These are phyloP conservation scores for Apostasia ramifera DNA, from an alignment of 106 monocot genomes.

Conservation along the genomic window DNA sequence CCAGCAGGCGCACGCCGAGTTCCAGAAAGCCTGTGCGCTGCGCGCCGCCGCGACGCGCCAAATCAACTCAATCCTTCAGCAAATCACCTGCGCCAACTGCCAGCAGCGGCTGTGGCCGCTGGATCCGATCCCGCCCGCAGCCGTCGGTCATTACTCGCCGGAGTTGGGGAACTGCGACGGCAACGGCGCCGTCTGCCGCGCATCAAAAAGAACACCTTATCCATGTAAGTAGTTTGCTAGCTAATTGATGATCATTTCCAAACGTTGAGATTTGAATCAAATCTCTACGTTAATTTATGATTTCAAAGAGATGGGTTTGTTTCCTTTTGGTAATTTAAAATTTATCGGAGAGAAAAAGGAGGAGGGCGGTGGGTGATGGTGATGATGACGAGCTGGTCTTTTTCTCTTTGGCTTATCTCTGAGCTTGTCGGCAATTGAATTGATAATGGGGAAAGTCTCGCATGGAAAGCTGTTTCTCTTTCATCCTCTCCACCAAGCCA, in stretches of 20 bases:
- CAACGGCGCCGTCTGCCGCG: neutral
- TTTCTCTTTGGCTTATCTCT: slow-evolving; percentile 1
- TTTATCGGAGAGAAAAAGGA: too few relatives aligned
- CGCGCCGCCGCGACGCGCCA: slow-evolving; percentile 30
- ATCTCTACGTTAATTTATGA: neutral
- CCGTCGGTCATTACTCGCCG: neutral
- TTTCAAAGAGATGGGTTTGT: neutral
- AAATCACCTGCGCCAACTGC: slow-evolving; percentile 50
- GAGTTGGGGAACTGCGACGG: neutral
- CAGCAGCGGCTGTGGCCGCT: slow-evolving; percentile 12
- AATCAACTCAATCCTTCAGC: slow-evolving; percentile 20
- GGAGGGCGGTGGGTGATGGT: neutral
- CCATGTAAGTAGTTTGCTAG: neutral
- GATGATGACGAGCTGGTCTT: neutral
- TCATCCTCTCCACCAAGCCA: neutral
- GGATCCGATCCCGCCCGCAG: slow-evolving; percentile 1
- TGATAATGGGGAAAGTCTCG: neutral
- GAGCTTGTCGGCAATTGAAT: slow-evolving; percentile 5
- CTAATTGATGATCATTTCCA: neutral
- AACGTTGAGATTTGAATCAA: slow-evolving; percentile 4
- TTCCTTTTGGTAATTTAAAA: too few relatives aligned
- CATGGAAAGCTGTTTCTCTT: slow-evolving; percentile 4
- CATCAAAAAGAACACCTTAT: neutral
- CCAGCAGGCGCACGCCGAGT: slow-evolving; percentile 43
- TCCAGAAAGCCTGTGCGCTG: slow-evolving; percentile 24